Percentiles rank a stretch among this genome's conserved stretches.
Conservation (phyloP, 2,329 filamentous ascomycete species). For the Aspergillus pseudonomiae region DNA sequence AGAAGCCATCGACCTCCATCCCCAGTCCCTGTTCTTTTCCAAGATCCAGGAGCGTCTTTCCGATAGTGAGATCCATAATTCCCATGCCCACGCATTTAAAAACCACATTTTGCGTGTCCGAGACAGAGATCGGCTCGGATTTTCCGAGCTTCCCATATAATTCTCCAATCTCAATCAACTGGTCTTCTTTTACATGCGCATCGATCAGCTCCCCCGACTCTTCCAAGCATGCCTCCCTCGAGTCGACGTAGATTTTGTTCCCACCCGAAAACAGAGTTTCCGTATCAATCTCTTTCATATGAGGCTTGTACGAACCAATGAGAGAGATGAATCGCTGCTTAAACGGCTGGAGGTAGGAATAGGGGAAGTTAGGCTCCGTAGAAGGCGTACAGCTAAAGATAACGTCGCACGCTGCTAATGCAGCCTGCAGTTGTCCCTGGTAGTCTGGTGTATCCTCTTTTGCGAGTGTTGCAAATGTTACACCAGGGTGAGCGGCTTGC, state of each 20-base stretch:
- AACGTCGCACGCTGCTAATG: constrained; percentile 42
- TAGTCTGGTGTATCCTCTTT: constrained; percentile 66
- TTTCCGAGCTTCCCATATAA: constrained; percentile 29
- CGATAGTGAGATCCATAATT: constrained; percentile 54
- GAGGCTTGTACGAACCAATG: constrained; percentile 59
- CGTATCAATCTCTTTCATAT: constrained; percentile 55
- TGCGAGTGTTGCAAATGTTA: constrained; percentile 41
- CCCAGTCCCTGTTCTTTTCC: constrained; percentile 37
- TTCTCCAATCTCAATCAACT: constrained; percentile 50
- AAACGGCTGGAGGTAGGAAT: constrained; percentile 38
- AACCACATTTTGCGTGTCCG: constrained; percentile 45
- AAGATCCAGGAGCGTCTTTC: constrained; percentile 43
- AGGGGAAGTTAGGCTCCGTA: constrained; percentile 47
- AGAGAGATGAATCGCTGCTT: constrained; percentile 52
- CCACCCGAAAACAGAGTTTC: constrained; percentile 57
- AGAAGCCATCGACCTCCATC: constrained; percentile 43
- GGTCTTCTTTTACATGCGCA: constrained; percentile 39
- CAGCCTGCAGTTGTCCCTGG: constrained; percentile 28
- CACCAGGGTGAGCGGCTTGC: constrained; percentile 38
- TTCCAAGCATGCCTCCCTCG: constrained; percentile 46
- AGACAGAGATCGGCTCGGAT: constrained; percentile 25
- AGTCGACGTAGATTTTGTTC: constrained; percentile 70
- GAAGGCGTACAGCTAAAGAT: constrained; percentile 56
- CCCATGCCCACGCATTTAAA: constrained; percentile 57
- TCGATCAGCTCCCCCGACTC: constrained; percentile 52